phyloP scores from a whole-genome alignment of 2,329 filamentous ascomycete species.

The Cordyceps cicadae region DNA sequence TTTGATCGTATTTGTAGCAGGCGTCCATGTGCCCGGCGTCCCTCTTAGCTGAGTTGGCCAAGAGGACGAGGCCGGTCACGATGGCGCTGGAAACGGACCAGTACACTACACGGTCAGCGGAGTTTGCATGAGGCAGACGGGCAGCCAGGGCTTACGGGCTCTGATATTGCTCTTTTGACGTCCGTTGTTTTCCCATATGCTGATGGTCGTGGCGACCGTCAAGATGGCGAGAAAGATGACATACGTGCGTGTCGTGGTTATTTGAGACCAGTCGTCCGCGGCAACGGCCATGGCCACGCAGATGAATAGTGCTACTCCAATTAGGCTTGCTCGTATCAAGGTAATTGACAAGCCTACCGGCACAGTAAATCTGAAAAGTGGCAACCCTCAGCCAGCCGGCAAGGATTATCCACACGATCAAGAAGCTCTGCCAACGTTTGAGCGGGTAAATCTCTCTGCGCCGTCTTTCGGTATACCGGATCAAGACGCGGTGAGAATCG shows the following conservation, averaged over 20 bases:
- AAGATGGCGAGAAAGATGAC: conserved; percentile 33
- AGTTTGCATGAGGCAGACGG: not conserved
- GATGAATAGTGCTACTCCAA: too few relatives aligned
- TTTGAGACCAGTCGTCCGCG: conserved; percentile 28
- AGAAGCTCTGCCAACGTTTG: too few relatives aligned
- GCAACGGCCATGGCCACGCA: conserved; percentile 33
- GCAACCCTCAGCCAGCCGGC: too few relatives aligned
- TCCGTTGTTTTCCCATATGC: conserved; percentile 33
- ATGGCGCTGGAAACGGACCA: conserved; percentile 35
- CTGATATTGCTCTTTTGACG: conserved; percentile 34
- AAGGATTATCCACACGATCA: too few relatives aligned
- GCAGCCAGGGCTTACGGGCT: conserved; percentile 22
- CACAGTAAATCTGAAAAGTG: too few relatives aligned
- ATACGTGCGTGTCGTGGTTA: conserved; percentile 32
- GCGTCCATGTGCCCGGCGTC: conserved; percentile 34
- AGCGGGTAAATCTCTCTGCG: too few relatives aligned
- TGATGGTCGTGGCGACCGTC: conserved; percentile 29
- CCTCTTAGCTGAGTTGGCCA: conserved; percentile 36
- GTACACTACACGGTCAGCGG: conserved; percentile 23
- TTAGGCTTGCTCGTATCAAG: too few relatives aligned
- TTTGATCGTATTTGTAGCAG: conserved; percentile 35
- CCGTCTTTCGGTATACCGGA: too few relatives aligned
- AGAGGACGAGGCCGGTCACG: conserved; percentile 35
- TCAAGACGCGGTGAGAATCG: too few relatives aligned
- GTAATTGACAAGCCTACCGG: too few relatives aligned